Base-by-base conservation (phyloP, 164 flowering plant genomes). In the Cinnamomum chago region DNA sequence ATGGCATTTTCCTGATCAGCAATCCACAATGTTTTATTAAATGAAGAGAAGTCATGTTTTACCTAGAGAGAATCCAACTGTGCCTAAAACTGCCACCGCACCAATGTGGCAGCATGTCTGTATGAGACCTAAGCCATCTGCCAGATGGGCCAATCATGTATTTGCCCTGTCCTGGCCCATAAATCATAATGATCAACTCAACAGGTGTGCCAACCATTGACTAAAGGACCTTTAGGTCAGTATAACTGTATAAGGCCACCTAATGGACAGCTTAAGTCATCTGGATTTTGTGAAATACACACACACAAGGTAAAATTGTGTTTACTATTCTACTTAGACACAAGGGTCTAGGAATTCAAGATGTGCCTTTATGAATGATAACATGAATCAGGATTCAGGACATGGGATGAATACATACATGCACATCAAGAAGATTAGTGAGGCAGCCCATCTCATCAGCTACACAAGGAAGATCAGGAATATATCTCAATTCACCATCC, bases 401-500 rank as follows among this genome's bases (percentile, higher is more conserved):
- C 25, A 67, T 51, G 20, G 24, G 12, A 14, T 1, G 27, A 62
- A 70, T 50, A 82, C 92, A 84, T 83, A 95, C 98, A 73, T 89
- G 76, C 72, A 95, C 94, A 79, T 95, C 94, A 72, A 95, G 94
- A 65, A 95, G 78, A 83, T 95, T 95, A 77, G 82, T 81, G 40
- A 82, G 76, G 75, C 50, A 70, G 51, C 92, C 97, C 85, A 70
- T 80, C 72, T 91, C 95, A 83, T 90, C 94, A 47, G 88, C 76
- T 74, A 83, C 74, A 75, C 70, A 87, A 72, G 97, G 97, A 73
- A 93, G 86, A 70, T 95, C 97, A 62, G 93, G 97, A 75, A 81
- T 83, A 78, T 90, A 88, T 87, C 90, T 90, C 84, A 82, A 78
- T 78, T 95, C 88, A 1, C 97, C 98, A 85, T 95, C 98, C 62